Evolutionary conservation across 345 rosid species (phyloP), one percentile per base, ranked within the genome.

Genomic region (Corchorus capsularis): DNA sequence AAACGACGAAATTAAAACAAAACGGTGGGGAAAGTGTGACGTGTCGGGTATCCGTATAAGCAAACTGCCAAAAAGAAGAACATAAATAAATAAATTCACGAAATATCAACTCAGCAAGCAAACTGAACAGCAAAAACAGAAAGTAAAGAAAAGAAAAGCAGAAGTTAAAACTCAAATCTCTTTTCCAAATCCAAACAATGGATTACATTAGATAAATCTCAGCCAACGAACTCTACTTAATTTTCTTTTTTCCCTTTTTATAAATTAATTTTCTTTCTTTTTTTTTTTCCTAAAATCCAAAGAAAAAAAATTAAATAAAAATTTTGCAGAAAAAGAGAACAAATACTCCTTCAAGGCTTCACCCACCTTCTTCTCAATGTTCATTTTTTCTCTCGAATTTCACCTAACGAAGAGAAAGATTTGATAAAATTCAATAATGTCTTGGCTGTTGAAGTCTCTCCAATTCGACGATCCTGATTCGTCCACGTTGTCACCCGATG

Each of bases 371-470:
- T 27, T 5, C 50, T 65, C 32, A 6, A 13, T 32, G 8, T 3
- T 11, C n/a, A 27, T 60, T 27, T 61, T 61, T 6, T 5, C 66
- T 69, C 46, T 55, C 45, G 12, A 15, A 16, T 41, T 10, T 41
- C 8, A 32, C 77, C 8, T 53, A 34, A 60, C 37, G 7, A 50
- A 45, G 7, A 10, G 4, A n/a, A 15, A 13, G 2, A 19, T 20
- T 2, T 61, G 14, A 0, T 59, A 2, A 57, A 76, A 56, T 55
- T 53, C 55, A 3, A 2, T 47, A 73, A 91, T 91, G 96, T 87
- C 89, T 75, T 87, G 92, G 93, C 79, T 88, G 63, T 89, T 86
- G 85, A 87, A 87, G 45, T 79, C 91, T 27, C 69, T 81, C 20
- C 81, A 77, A 77, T 71, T 84, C 45, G 64, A 77, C 79, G 84